These are phyloP conservation scores for Dendrocalamus sinicus DNA, from an alignment of 176 grass and related monocot species.

Conservation along the genomic window DNA sequence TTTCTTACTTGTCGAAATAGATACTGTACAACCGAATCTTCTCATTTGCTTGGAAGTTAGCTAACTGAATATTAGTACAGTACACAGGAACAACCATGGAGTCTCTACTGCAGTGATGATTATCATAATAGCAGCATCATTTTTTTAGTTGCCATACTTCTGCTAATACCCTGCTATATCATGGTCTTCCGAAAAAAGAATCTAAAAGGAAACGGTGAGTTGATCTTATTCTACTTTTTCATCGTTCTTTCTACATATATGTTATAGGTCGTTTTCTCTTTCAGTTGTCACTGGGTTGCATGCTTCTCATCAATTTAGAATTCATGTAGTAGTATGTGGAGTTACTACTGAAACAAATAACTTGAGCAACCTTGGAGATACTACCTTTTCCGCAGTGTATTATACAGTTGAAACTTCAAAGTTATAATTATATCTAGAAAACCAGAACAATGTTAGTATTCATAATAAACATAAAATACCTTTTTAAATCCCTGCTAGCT, in stretches of 20 bases:
- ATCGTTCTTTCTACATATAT: neutral
- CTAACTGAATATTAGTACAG: slow-evolving; percentile 41
- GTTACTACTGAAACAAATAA: neutral
- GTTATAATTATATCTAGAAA: slow-evolving; percentile 16
- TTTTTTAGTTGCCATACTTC: slow-evolving; percentile 45
- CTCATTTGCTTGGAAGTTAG: slow-evolving; percentile 16
- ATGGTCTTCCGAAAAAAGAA: slow-evolving; percentile 51
- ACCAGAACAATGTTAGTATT: neutral
- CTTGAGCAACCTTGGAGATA: neutral
- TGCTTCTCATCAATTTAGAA: neutral
- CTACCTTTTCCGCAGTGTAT: neutral
- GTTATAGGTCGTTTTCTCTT: neutral
- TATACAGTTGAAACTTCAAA: neutral
- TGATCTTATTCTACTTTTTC: slow-evolving; percentile 18
- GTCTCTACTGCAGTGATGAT: slow-evolving; percentile 47
- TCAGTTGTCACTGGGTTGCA: neutral
- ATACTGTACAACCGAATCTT: neutral
- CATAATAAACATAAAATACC: slow-evolving; percentile 1
- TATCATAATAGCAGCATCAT: slow-evolving; percentile 43
- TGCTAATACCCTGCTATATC: slow-evolving; percentile 48
- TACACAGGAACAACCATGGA: slow-evolving; percentile 8
- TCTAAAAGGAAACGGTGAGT: slow-evolving; percentile 58
- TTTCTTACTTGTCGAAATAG: neutral
- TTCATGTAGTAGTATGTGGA: neutral
- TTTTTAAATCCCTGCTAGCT: neutral